Evolutionary conservation across 2,329 filamentous ascomycete species (phyloP).

Genomic region (Leptosphaerulina australis): DNA sequence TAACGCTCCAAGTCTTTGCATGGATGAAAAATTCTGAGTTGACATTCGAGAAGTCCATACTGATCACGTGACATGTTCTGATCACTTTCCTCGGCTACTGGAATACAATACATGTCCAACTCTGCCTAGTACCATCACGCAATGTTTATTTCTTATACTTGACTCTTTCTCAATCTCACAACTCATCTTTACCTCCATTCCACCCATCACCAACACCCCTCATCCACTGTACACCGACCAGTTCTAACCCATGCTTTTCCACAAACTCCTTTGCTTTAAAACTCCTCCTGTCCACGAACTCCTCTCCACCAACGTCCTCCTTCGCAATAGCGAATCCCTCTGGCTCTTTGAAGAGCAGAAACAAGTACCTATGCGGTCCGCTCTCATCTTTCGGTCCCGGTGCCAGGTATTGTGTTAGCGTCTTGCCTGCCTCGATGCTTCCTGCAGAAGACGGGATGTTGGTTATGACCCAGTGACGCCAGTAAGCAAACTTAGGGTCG

Average conservation of each 20-base stretch:
- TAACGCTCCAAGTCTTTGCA: too few relatives aligned
- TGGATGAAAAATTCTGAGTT: too few relatives aligned
- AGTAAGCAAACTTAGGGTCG: constrained; percentile 62
- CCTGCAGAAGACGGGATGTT: constrained; percentile 16
- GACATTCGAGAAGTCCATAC: not conserved
- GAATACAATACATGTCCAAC: too few relatives aligned
- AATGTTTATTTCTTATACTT: too few relatives aligned
- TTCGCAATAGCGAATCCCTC: constrained; percentile 28
- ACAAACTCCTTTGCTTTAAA: constrained; percentile 36
- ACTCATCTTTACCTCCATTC: constrained; percentile 17
- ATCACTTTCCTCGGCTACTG: too few relatives aligned
- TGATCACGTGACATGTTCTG: not conserved
- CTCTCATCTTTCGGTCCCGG: constrained; percentile 46
- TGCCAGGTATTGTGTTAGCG: constrained; percentile 41
- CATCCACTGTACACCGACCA: constrained; percentile 48
- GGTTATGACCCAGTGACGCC: constrained; percentile 60
- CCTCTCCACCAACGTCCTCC: constrained; percentile 43
- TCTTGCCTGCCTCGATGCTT: constrained; percentile 21
- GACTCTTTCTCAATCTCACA: not conserved
- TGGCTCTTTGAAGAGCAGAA: constrained; percentile 40
- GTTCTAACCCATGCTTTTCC: constrained; percentile 33
- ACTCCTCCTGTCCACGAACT: constrained; percentile 44
- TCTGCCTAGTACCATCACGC: too few relatives aligned
- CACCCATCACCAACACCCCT: constrained; percentile 47
- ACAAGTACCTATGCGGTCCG: constrained; percentile 45